Evolutionary conservation across 148 eudicot genomes (phyloP).

Genomic region (Silene latifolia): DNA sequence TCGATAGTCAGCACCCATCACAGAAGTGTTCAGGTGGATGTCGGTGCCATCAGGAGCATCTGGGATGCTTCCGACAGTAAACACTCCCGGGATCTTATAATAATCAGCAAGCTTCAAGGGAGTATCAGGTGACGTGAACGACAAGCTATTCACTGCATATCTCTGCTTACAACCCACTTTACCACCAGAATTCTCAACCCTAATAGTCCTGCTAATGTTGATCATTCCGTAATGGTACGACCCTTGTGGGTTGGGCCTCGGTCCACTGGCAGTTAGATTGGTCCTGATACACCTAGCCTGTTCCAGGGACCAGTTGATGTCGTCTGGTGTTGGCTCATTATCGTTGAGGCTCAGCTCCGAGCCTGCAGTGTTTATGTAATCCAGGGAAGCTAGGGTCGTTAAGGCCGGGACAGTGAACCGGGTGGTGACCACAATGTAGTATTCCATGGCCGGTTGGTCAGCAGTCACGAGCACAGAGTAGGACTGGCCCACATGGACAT

Average conservation of each 20-base stretch:
- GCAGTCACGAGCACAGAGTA: conserved; percentile 82
- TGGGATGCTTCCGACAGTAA: conserved; percentile 59
- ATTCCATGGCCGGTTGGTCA: conserved; percentile 71
- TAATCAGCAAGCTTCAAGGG: conserved; percentile 85
- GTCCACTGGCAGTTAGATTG: conserved; percentile 93
- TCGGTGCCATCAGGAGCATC: conserved; percentile 53
- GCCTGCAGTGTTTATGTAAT: conserved; percentile 53
- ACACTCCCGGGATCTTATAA: conserved; percentile 82
- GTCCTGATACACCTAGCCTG: conserved; percentile 91
- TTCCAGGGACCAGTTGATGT: conserved; percentile 72
- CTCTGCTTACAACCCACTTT: conserved; percentile 67
- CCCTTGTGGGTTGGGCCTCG: conserved; percentile 97
- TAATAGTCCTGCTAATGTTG: conserved; percentile 70
- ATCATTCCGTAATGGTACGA: conserved; percentile 92
- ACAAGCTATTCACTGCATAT: conserved; percentile 84
- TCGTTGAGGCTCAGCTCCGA: conserved; percentile 59
- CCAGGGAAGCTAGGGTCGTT: conserved; percentile 62
- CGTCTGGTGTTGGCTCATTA: conserved; percentile 76
- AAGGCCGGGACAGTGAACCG: conserved; percentile 61
- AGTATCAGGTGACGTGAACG: conserved; percentile 72
- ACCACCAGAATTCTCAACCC: conserved; percentile 68
- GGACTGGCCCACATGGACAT: conserved; percentile 83
- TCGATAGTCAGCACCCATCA: conserved; percentile 64
- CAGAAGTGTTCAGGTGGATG: conserved; percentile 65
- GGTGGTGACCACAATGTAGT: conserved; percentile 68